phyloP scores from a whole-genome alignment of 495 filamentous ascomycete species.

The Sordaria brevicollis region DNA sequence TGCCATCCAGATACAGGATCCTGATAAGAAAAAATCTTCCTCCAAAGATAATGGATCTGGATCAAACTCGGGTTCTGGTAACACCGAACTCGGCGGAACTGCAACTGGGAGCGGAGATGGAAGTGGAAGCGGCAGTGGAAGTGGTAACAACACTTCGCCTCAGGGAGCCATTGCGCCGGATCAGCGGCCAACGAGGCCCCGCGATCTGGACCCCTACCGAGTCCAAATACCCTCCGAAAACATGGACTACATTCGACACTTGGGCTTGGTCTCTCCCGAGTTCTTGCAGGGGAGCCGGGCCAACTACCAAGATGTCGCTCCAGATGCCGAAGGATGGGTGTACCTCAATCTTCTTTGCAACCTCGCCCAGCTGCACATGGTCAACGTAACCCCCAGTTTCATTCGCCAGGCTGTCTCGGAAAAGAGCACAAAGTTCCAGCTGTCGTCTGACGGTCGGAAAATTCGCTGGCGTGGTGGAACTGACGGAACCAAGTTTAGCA shows the following conservation, averaged over 20 bases:
- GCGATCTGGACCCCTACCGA: slow-evolving; percentile 61
- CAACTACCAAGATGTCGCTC: slow-evolving; percentile 31
- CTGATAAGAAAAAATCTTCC: slow-evolving; percentile 18
- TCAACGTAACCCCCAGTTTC: slow-evolving; percentile 65
- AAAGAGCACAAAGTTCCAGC: slow-evolving; percentile 57
- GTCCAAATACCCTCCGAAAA: slow-evolving; percentile 60
- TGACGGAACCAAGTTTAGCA: slow-evolving; percentile 48
- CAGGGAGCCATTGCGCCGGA: slow-evolving; percentile 34
- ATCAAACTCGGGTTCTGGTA: slow-evolving; percentile 29
- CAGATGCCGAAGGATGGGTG: slow-evolving; percentile 57
- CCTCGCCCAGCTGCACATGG: slow-evolving; percentile 69
- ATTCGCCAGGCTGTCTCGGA: slow-evolving; percentile 56
- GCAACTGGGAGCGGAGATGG: slow-evolving; percentile 21
- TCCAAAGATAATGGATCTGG: slow-evolving; percentile 28
- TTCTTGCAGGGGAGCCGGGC: slow-evolving; percentile 7
- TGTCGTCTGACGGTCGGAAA: slow-evolving; percentile 63
- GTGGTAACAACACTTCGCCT: slow-evolving; percentile 30
- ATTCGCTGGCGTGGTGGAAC: slow-evolving; percentile 62
- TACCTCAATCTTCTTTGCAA: slow-evolving; percentile 74
- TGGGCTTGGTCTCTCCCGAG: slow-evolving; percentile 49
- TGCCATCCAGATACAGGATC: slow-evolving; percentile 21
- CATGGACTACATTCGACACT: slow-evolving; percentile 62
- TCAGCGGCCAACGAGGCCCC: slow-evolving; percentile 61
- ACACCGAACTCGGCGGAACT: slow-evolving; percentile 26
- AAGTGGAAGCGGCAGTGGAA: slow-evolving; percentile 13